These are phyloP conservation scores for Rhododendron vialii DNA, from an alignment of 148 eudicot species.

Conservation along the genomic window DNA sequence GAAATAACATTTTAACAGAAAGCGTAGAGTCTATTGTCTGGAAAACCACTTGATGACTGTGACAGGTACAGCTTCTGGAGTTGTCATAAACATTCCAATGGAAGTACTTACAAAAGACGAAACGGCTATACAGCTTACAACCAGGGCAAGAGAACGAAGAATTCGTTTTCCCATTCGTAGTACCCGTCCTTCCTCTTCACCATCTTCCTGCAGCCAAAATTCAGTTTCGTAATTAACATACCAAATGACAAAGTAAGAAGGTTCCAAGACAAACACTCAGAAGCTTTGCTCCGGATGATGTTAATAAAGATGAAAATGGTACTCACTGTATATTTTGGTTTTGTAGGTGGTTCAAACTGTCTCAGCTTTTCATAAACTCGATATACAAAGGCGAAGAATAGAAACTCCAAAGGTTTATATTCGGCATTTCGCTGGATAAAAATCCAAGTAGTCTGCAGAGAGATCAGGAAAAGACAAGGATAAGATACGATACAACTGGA, in stretches of 20 bases:
- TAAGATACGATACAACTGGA: slow-evolving; percentile 8
- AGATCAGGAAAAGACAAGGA: slow-evolving; percentile 9
- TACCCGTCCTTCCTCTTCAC: slow-evolving; percentile 77
- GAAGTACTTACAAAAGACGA: slow-evolving; percentile 67
- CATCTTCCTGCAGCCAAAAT: slow-evolving; percentile 70
- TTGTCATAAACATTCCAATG: neutral
- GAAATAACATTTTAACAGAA: neutral
- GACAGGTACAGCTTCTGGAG: neutral
- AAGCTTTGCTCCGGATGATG: neutral
- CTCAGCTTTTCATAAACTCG: slow-evolving; percentile 87
- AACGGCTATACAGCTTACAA: slow-evolving; percentile 76
- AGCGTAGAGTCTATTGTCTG: neutral
- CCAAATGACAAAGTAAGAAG: slow-evolving; percentile 4
- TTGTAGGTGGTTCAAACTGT: slow-evolving; percentile 58
- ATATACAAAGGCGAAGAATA: slow-evolving; percentile 67
- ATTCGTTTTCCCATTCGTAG: slow-evolving; percentile 84
- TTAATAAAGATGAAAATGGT: neutral
- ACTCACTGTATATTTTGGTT: slow-evolving; percentile 62
- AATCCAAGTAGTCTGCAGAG: slow-evolving; percentile 77
- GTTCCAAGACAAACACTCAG: neutral
- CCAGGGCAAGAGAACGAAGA: slow-evolving; percentile 75
- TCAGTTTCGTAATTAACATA: slow-evolving; percentile 12
- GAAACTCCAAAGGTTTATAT: slow-evolving; percentile 84
- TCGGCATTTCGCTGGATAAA: slow-evolving; percentile 65
- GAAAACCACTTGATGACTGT: neutral